Base-by-base conservation (phyloP, 1,139 yeast species). In the Arxiozyma telluris region DNA sequence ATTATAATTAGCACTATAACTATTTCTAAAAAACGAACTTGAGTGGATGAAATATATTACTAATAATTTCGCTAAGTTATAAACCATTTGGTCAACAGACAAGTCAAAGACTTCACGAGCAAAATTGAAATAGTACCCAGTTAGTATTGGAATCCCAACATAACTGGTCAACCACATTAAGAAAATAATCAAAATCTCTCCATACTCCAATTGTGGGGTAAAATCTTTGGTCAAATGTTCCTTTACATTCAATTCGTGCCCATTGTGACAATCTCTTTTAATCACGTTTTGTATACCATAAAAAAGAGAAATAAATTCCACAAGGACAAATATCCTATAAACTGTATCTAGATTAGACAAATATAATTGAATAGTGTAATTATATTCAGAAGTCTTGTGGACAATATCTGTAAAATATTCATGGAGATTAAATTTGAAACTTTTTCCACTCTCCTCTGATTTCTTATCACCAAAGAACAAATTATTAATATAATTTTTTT, bases 91-190 rank as follows among this genome's bases (percentile, higher is more conserved):
- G 53, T 66, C 70, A 46, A 64, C 46, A 49, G 62, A 61, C 42
- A 65, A 58, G 44, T 58, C 51, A 39, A 64, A 55, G 41, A 65
- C 68, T 51, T 64, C 64, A 47, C 69, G 64, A 34, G 65, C 62
- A 50, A 66, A 66, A 54, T 65, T 66, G 58, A 66, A 53, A 54
- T 65, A 66, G 57, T 65, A 65, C 21, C 62, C 58, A n/a, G 59
- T 51, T 1, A 64, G 41, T 6, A 59, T 46, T n/a, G 70, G 70
- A 20, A 63, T 1, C 11, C 54, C 46, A 27, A 60, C 44, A 18
- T 65, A 59, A 44, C 59, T 48, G 9, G 45, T 11, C 38, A 57
- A 44, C 69, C 70, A 66, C 8, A 57, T 51, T 38, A 47, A 21
- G 17, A 53, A 34, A 6, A 55, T 51, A 27, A 34, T 51, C 55